Conservation (phyloP, 768 basidiomycete species). For the Hydnomerulius pinastri region DNA sequence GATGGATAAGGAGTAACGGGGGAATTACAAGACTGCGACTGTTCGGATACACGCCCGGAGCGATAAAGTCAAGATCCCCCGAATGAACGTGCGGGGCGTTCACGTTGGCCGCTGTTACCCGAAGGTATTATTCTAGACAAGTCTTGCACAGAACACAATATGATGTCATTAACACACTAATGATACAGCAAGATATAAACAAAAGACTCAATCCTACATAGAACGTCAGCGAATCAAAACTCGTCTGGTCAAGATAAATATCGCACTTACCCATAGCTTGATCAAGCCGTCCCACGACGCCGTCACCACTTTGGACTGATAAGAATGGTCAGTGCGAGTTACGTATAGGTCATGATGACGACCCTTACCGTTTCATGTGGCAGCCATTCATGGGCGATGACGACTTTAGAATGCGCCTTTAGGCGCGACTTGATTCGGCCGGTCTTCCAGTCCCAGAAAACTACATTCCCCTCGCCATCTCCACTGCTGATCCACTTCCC, state of each 20-base stretch:
- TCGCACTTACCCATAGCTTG: slow-evolving; percentile 85
- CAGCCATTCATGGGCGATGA: slow-evolving; percentile 97
- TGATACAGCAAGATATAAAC: slow-evolving; percentile 4
- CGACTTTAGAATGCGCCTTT: slow-evolving; percentile 91
- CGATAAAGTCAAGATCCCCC: too few relatives aligned
- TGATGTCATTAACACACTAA: slow-evolving; percentile 6
- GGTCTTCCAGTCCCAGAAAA: slow-evolving; percentile 99
- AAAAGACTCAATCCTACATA: slow-evolving; percentile 32
- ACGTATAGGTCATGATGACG: background rate
- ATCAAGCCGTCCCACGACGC: slow-evolving; percentile 98
- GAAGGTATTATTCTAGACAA: background rate
- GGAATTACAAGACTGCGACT: too few relatives aligned
- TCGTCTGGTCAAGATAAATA: background rate
- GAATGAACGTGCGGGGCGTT: too few relatives aligned
- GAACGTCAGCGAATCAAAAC: slow-evolving; percentile 1
- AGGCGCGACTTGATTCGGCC: slow-evolving; percentile 90
- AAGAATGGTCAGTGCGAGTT: slow-evolving; percentile 13
- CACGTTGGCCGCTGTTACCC: background rate
- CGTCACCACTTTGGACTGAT: slow-evolving; percentile 93
- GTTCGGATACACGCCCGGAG: too few relatives aligned
- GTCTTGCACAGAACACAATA: background rate
- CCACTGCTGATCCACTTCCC: slow-evolving; percentile 98
- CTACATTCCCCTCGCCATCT: slow-evolving; percentile 91
- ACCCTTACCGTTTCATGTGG: slow-evolving; percentile 91
- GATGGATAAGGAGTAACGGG: too few relatives aligned